A percentile compares a stretch with the other conserved stretches of the same genome.
Evolutionary conservation across 1,139 yeast species (phyloP).

Genomic region (Taphrina communis): DNA sequence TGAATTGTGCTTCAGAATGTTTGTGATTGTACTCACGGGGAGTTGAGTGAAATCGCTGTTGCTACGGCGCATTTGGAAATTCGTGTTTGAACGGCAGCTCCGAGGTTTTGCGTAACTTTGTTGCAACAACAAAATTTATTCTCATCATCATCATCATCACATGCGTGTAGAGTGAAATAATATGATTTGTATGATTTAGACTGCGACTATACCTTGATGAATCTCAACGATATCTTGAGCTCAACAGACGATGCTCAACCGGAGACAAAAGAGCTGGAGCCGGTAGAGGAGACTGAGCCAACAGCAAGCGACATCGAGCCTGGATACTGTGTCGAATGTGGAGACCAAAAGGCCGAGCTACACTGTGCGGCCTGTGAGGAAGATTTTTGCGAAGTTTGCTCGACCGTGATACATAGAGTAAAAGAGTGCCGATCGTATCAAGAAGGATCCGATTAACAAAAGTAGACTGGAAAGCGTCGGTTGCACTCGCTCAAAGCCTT

Average conservation of each 20-base stretch:
- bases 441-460: neutral
- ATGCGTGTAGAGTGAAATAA: no score
- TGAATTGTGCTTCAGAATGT: no score
- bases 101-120: constrained; percentile 1
- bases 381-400: constrained; percentile 69
- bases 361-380: constrained; percentile 66
- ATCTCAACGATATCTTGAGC: constrained; percentile 28
- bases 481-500: constrained; percentile 35
- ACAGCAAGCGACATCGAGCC: constrained; percentile 9
- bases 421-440: neutral
- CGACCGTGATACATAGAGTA: constrained; percentile 63
- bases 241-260: constrained; percentile 13
- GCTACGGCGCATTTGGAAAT: no score
- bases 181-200: neutral
- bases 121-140: constrained; percentile 13
- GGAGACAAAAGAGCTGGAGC: neutral
- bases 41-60: no score
- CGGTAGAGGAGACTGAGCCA: constrained; percentile 13
- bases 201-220: constrained; percentile 4
- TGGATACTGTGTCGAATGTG: constrained; percentile 53
- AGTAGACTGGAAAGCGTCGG: constrained; percentile 60
- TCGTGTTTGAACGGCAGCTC: neutral
- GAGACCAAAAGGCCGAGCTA: constrained; percentile 69
- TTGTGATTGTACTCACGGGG: no score
- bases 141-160: neutral